These are phyloP conservation scores for Salix brachista DNA, from an alignment of 345 rosid genomes.

Conservation along the genomic window DNA sequence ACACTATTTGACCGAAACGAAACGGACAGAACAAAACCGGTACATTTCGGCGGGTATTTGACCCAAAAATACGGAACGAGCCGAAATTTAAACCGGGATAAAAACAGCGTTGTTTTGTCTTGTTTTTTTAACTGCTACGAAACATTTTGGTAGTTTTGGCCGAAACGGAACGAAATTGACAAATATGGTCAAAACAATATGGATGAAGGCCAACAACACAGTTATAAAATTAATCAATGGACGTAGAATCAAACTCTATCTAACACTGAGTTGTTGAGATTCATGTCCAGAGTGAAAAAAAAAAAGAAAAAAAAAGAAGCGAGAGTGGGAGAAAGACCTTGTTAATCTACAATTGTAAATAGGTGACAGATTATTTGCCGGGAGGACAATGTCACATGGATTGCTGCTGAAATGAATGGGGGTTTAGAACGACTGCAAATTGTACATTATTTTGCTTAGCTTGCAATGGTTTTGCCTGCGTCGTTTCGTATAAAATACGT, in stretches of 20 bases:
- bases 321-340: not conserved
- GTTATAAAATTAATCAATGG: not conserved
- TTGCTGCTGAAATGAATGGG: too few species aligned
- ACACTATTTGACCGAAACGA: too few species aligned
- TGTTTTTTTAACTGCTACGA: too few species aligned
- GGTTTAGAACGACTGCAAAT: not conserved
- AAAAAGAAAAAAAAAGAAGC: too few species aligned
- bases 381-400: not conserved
- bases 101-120: fast-evolving
- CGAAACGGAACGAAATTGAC: too few species aligned
- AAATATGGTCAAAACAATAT: too few species aligned
- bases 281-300: not conserved
- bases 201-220: not conserved
- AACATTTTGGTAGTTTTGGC: fast-evolving
- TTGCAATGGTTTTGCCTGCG: not conserved
- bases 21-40: fast-evolving
- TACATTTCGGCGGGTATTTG: fast-evolving
- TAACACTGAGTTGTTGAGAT: not conserved
- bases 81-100: fast-evolving
- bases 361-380: not conserved
- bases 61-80: fast-evolving
- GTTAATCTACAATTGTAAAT: not conserved
- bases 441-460: not conserved
- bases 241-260: not conserved
- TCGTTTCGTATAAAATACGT: not conserved